Base-by-base conservation (phyloP, 1,284 basidiomycete genomes). In the Malassezia japonica region DNA sequence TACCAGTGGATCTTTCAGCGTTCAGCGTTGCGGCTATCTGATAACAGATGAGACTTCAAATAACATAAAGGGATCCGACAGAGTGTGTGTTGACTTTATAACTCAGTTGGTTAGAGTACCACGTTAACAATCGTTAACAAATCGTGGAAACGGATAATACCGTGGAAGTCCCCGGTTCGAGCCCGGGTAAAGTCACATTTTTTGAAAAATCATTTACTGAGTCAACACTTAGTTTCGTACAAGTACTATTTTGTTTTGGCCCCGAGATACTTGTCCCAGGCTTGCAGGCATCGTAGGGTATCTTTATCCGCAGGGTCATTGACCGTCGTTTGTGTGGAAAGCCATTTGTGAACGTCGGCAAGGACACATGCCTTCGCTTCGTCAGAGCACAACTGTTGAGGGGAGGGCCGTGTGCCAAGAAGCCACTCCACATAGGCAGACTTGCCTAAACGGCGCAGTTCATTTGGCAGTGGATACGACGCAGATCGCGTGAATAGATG, bases 51-150 rank as follows among this genome's bases (percentile, higher is more conserved):
- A n/a, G n/a, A n/a, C n/a, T n/a, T n/a, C n/a, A n/a, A n/a, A n/a
- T n/a, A n/a, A n/a, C n/a, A n/a, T n/a, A n/a, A n/a, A n/a, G n/a
- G n/a, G n/a, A n/a, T n/a, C n/a, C n/a, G n/a, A n/a, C n/a, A n/a
- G n/a, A 23, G 28, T 13, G 13, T 7, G 28, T 31, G 6, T 20
- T 43, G 49, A 46, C 49, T 51, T 46, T 46, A 51, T 51, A 51
- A 51, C 49, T 51, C 49, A 51, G 49, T 51, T 51, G 49, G 49
- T 51, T 51, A 51, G 49, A 51, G 49, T 51, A 51, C 39, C 49
- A 51, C 44, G 49, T 51, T 51, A 51, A 51, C 49, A 51, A 29
- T 36, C n/a, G n/a, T n/a, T n/a, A n/a, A n/a, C n/a, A n/a, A n/a
- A n/a, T n/a, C n/a, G 36, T 50, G 48, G 29, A 8, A 39, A 12